Evolutionary conservation across 352 stramenopile species (phyloP).

Genomic region (Pythium phragmitis): DNA sequence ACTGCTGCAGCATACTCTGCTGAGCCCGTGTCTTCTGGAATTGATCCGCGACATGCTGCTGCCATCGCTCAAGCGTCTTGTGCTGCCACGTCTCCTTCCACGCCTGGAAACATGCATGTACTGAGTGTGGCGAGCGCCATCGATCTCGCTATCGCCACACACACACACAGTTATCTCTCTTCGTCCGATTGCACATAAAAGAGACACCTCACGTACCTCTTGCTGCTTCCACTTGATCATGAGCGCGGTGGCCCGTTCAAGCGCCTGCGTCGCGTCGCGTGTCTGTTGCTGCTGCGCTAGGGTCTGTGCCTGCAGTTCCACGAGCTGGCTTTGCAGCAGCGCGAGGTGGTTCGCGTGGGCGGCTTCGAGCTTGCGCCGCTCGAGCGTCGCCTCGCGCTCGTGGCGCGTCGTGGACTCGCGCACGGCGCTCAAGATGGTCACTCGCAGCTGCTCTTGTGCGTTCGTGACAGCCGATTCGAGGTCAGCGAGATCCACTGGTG

Average conservation of each 20-base stretch:
- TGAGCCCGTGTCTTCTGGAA: constrained; percentile 13
- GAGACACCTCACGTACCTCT: neutral
- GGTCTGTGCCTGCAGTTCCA: constrained; percentile 36
- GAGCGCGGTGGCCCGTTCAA: constrained; percentile 10
- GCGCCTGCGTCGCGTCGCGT: neutral
- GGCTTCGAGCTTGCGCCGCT: constrained; percentile 49
- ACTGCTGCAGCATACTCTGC: constrained; percentile 20
- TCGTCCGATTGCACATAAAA: neutral
- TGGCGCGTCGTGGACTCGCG: constrained; percentile 1
- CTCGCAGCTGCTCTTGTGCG: constrained; percentile 37
- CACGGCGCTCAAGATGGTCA: constrained; percentile 33
- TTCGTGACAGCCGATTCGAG: constrained; percentile 34
- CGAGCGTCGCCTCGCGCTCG: constrained; percentile 27
- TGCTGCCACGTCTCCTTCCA: constrained; percentile 5
- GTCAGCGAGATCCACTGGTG: constrained; percentile 22
- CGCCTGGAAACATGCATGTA: constrained; percentile 19
- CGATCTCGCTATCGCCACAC: constrained; percentile 1
- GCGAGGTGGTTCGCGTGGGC: constrained; percentile 44
- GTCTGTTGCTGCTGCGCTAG: constrained; percentile 21
- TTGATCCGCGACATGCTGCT: constrained; percentile 17
- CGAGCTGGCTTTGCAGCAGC: constrained; percentile 45
- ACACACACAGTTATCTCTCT: too few relatives aligned
- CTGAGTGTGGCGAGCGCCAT: constrained; percentile 9
- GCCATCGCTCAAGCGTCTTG: constrained; percentile 10
- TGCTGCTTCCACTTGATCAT: constrained; percentile 21